phyloP scores from a whole-genome alignment of 73 alveolate species.

The Halteria grandinella region DNA sequence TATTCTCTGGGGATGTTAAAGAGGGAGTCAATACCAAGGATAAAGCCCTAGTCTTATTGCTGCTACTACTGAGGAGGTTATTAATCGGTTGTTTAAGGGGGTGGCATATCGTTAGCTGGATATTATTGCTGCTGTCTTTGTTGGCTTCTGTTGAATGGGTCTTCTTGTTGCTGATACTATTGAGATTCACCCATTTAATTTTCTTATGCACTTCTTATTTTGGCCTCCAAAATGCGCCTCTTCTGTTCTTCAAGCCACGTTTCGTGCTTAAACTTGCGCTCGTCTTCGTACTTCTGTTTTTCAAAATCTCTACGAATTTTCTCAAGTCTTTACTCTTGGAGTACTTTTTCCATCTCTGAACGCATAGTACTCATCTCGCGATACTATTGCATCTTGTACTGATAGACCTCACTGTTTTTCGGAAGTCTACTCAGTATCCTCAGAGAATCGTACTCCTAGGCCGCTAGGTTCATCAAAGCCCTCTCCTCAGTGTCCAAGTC shows the following conservation, averaged over 20 bases:
- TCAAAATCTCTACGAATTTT: constrained; percentile 80
- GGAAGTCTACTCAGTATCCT: constrained; percentile 70
- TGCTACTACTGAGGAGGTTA: constrained; percentile 11
- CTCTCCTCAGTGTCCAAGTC: constrained; percentile 78
- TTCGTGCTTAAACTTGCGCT: constrained; percentile 72
- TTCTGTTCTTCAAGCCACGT: constrained; percentile 50
- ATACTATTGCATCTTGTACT: constrained; percentile 72
- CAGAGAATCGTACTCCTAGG: constrained; percentile 72
- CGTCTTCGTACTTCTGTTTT: constrained; percentile 74
- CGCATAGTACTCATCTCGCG: constrained; percentile 71
- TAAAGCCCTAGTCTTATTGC: not conserved
- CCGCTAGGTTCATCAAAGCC: constrained; percentile 66
- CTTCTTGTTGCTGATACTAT: not conserved
- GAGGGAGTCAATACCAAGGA: constrained; percentile 1
- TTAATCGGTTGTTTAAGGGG: constrained; percentile 3
- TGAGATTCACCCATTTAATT: not conserved
- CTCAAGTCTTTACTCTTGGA: constrained; percentile 71
- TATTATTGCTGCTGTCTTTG: not conserved
- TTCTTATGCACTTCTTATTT: constrained; percentile 41
- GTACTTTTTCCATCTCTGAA: constrained; percentile 76
- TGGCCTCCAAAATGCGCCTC: constrained; percentile 42
- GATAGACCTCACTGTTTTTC: constrained; percentile 73
- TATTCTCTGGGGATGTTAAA: not conserved
- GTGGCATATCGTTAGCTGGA: not conserved
- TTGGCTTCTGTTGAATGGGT: constrained; percentile 2